Evolutionary conservation across 148 eudicot species (phyloP).

Genomic region (Persicaria tinctoria): DNA sequence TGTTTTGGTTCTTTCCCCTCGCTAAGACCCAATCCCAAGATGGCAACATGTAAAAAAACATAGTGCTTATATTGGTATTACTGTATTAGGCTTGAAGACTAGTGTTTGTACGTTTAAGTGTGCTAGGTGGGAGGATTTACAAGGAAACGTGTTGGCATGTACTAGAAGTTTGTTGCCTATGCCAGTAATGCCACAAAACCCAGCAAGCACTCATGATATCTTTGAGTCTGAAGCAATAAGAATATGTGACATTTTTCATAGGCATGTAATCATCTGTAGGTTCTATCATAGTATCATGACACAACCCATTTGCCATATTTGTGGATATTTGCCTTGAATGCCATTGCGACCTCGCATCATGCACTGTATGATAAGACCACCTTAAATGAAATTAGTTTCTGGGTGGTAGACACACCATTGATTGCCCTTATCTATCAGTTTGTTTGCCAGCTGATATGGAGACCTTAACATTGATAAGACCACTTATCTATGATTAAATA

Average conservation of each 20-base stretch:
- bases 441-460: background rate
- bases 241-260: background rate
- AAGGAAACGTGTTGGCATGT: no score
- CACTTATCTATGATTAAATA: background rate
- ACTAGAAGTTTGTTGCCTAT: no score
- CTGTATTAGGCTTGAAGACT: no score
- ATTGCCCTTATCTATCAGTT: background rate
- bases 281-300: background rate
- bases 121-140: no score
- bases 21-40: no score
- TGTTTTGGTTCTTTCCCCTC: background rate
- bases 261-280: background rate
- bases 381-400: background rate
- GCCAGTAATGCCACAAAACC: background rate
- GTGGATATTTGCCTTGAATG: background rate
- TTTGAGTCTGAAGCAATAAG: background rate
- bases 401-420: conserved; percentile 2
- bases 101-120: no score
- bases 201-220: background rate
- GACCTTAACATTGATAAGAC: conserved; percentile 7
- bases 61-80: no score
- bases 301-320: background rate
- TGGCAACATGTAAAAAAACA: no score
- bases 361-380: background rate
- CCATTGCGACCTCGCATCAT: background rate